Percentiles rank a stretch among this genome's conserved stretches.
These are phyloP conservation scores for Pezicula neosporulosa DNA, from an alignment of 2,329 filamentous ascomycete genomes.

Conservation along the genomic window DNA sequence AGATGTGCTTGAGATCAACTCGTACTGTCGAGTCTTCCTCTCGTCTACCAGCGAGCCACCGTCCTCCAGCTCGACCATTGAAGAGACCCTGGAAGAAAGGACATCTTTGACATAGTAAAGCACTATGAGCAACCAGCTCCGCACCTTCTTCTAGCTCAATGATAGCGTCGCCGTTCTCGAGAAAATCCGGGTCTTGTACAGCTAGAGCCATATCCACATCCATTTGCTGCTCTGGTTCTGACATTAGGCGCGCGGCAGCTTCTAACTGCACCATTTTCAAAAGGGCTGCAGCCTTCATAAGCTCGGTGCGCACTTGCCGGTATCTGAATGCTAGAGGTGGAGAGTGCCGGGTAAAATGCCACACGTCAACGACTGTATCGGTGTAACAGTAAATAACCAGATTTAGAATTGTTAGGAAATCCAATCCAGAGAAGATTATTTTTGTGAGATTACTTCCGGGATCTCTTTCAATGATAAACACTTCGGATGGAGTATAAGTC, in stretches of 20 bases:
- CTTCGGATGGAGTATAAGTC: slow-evolving; percentile 54
- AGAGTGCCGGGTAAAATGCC: slow-evolving; percentile 69
- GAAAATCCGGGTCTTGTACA: slow-evolving; percentile 65
- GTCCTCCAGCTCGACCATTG: slow-evolving; percentile 78
- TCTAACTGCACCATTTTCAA: slow-evolving; percentile 73
- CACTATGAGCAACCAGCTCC: slow-evolving; percentile 72
- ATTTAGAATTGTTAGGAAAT: slow-evolving; percentile 77
- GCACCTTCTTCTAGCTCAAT: slow-evolving; percentile 69
- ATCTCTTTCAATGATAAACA: slow-evolving; percentile 53
- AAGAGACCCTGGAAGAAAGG: slow-evolving; percentile 93
- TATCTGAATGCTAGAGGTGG: slow-evolving; percentile 67
- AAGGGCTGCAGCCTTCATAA: slow-evolving; percentile 79
- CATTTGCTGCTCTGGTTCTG: slow-evolving; percentile 58
- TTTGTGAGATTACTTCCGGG: slow-evolving; percentile 40
- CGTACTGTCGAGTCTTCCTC: slow-evolving; percentile 49
- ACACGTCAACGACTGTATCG: slow-evolving; percentile 77
- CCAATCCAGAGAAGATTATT: slow-evolving; percentile 66
- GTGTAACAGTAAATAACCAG: slow-evolving; percentile 77
- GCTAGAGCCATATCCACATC: slow-evolving; percentile 69
- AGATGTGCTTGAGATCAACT: slow-evolving; percentile 81
- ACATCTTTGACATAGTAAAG: slow-evolving; percentile 76
- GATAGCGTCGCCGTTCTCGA: slow-evolving; percentile 74
- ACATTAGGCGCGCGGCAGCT: slow-evolving; percentile 72
- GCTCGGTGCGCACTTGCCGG: slow-evolving; percentile 74
- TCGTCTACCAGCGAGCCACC: slow-evolving; percentile 76